These are phyloP conservation scores for Xylaria grammica DNA, from an alignment of 495 filamentous ascomycete species.

Conservation along the genomic window DNA sequence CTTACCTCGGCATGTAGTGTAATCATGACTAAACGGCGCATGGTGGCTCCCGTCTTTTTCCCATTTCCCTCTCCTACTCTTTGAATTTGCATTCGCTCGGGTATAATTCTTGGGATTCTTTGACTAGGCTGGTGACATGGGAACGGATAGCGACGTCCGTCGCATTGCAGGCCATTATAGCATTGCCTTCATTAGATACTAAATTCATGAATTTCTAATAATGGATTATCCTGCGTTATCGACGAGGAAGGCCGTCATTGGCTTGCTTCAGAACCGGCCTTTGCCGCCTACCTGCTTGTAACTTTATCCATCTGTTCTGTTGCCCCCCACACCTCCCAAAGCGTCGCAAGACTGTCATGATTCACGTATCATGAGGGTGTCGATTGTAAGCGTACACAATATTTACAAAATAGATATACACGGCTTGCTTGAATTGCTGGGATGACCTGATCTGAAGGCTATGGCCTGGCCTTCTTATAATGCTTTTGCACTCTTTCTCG, in stretches of 20 bases:
- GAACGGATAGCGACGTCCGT: not conserved
- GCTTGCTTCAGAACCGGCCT: not conserved
- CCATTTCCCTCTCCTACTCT: constrained; percentile 13
- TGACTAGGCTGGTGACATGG: constrained; percentile 6
- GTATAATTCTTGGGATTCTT: constrained; percentile 2
- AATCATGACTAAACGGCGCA: constrained; percentile 23
- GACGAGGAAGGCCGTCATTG: not conserved
- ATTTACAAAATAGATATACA: constrained; percentile 34
- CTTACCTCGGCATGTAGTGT: constrained; percentile 57
- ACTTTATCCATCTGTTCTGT: not conserved
- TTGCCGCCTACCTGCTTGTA: not conserved
- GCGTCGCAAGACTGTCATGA: not conserved
- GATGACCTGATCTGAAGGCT: not conserved
- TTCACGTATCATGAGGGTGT: constrained; percentile 16
- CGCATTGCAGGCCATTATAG: not conserved
- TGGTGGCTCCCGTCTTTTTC: constrained; percentile 14
- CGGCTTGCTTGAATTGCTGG: constrained; percentile 16
- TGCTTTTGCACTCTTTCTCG: not conserved
- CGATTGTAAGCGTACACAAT: constrained; percentile 27
- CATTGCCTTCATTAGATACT: constrained; percentile 26
- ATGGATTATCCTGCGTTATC: not conserved
- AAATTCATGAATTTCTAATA: constrained; percentile 20
- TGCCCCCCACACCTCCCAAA: not conserved
- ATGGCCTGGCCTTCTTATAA: not conserved
- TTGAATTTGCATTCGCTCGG: constrained; percentile 20